Percentiles rank a stretch among this genome's conserved stretches.
phyloP scores from a whole-genome alignment of 1,284 basidiomycete species.

The Xerocomus nothofagi region DNA sequence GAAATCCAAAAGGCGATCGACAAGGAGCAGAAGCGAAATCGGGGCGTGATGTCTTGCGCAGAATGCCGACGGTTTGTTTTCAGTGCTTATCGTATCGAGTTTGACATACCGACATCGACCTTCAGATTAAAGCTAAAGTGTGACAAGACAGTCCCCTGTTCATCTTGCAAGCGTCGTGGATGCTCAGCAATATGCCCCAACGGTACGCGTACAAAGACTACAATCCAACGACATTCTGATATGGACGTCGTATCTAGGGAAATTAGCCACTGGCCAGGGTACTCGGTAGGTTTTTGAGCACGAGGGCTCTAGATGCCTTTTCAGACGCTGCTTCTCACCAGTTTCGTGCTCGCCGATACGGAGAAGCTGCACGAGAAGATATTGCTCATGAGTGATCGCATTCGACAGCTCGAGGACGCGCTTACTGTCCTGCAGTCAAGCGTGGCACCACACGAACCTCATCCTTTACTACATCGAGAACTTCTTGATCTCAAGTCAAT shows the following conservation, averaged over 20 bases:
- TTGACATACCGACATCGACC: neutral
- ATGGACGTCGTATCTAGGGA: conserved; percentile 32
- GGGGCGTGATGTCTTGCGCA: conserved; percentile 69
- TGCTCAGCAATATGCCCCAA: conserved; percentile 77
- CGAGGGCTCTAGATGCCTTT: neutral
- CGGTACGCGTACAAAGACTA: conserved; percentile 38
- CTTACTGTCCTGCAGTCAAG: conserved; percentile 59
- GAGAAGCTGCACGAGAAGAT: conserved; percentile 75
- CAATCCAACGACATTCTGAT: neutral
- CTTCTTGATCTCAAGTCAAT: conserved; percentile 69
- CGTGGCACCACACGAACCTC: conserved; percentile 46
- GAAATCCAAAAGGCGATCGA: conserved; percentile 40
- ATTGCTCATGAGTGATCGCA: conserved; percentile 69
- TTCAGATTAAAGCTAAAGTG: conserved; percentile 72
- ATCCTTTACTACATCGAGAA: conserved; percentile 63
- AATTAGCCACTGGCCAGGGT: conserved; percentile 69
- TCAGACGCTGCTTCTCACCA: conserved; percentile 24
- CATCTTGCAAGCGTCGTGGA: conserved; percentile 71
- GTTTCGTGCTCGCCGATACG: conserved; percentile 77
- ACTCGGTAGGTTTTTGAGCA: conserved; percentile 50
- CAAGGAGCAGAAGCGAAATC: conserved; percentile 60
- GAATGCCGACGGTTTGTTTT: conserved; percentile 63
- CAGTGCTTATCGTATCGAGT: neutral
- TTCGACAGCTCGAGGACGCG: conserved; percentile 74
- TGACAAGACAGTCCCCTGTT: conserved; percentile 73